These are phyloP conservation scores for Calonectria naviculata DNA, from an alignment of 2,329 filamentous ascomycete species.

Conservation along the genomic window DNA sequence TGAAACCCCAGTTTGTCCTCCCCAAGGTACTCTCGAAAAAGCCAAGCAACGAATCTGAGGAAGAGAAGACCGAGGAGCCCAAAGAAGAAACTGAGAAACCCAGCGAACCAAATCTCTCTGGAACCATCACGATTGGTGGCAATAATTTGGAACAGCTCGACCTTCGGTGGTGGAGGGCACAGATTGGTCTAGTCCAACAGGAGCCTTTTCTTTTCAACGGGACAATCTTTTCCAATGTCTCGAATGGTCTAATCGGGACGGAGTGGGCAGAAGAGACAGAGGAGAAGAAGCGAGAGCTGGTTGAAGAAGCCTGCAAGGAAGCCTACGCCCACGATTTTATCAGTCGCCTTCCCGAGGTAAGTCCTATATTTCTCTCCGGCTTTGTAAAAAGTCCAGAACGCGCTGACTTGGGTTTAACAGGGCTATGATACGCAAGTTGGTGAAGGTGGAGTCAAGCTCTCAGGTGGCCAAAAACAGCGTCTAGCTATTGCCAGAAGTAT, in stretches of 20 bases:
- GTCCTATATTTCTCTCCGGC: not conserved
- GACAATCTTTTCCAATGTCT: constrained; percentile 58
- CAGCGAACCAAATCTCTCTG: not conserved
- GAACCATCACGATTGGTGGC: constrained; percentile 2
- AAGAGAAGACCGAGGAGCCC: not conserved
- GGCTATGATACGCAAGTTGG: constrained; percentile 59
- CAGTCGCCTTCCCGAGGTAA: constrained; percentile 52
- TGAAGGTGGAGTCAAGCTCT: constrained; percentile 68
- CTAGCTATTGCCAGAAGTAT: constrained; percentile 66
- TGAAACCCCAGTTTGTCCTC: constrained; percentile 26
- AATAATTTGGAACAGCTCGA: constrained; percentile 29
- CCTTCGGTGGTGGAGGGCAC: constrained; percentile 34
- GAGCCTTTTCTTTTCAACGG: constrained; percentile 67
- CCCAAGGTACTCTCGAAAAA: constrained; percentile 19
- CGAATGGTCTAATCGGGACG: constrained; percentile 54
- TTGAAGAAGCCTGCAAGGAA: constrained; percentile 61
- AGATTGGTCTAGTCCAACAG: constrained; percentile 59
- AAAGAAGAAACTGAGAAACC: not conserved
- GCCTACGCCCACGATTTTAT: constrained; percentile 67
- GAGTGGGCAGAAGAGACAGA: constrained; percentile 50
- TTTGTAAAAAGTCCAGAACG: too few relatives aligned
- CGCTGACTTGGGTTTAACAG: constrained; percentile 31
- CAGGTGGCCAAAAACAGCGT: constrained; percentile 67
- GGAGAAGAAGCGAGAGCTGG: constrained; percentile 52
- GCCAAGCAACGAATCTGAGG: not conserved